Conservation (phyloP, 2,329 filamentous ascomycete genomes). For the Neocucurbitaria cava region DNA sequence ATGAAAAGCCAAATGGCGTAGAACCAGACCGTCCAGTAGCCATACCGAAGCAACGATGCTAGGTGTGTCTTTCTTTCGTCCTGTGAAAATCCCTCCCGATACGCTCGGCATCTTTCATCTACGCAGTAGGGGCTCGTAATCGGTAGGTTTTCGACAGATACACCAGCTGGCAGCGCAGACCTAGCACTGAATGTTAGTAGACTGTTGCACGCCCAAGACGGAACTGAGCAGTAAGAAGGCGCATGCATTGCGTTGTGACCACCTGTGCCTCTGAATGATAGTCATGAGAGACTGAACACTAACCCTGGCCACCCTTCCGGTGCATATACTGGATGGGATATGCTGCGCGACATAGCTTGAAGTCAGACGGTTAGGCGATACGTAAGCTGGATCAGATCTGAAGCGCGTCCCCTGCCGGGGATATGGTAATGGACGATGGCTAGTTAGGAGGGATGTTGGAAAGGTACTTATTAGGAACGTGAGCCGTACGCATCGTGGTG, state of each 20-base stretch:
- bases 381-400: not conserved
- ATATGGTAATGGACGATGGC: slow-evolving; percentile 17
- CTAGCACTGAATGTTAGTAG: not conserved
- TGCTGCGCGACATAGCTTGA: slow-evolving; percentile 11
- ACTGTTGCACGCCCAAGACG: not conserved
- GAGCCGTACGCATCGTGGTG: not conserved
- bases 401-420: not conserved
- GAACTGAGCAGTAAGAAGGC: not conserved
- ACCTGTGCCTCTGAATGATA: not conserved
- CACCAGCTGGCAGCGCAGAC: slow-evolving; percentile 3
- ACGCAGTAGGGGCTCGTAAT: slow-evolving; percentile 20
- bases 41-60: slow-evolving; percentile 15
- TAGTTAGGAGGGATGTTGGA: slow-evolving; percentile 4
- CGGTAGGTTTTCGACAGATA: slow-evolving; percentile 13
- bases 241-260: not conserved
- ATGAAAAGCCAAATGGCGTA: slow-evolving; percentile 19
- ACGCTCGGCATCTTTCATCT: slow-evolving; percentile 16
- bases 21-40: slow-evolving; percentile 22
- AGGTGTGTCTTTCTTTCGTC: slow-evolving; percentile 15
- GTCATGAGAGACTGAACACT: not conserved
- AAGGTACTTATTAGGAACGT: slow-evolving; percentile 22
- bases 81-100: slow-evolving; percentile 14
- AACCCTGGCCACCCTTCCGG: slow-evolving; percentile 14
- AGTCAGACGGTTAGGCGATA: not conserved
- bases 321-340: slow-evolving; percentile 9